phyloP scores from a whole-genome alignment of 345 rosid genomes.

The Erucastrum elatum region DNA sequence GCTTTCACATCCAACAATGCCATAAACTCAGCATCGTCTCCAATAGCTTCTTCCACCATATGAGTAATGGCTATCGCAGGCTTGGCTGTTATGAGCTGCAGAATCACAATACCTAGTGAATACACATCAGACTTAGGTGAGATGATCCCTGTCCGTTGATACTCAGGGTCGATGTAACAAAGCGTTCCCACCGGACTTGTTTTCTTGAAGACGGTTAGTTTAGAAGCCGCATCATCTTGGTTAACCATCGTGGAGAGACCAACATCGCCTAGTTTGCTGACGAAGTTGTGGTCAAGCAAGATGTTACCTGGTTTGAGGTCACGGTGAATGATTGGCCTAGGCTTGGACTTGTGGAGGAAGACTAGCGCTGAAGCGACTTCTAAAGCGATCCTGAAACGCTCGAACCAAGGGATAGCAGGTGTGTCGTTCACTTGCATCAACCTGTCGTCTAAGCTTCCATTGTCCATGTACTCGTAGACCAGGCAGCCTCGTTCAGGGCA shows the following conservation, averaged over 20 bases:
- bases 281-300: constrained; percentile 70
- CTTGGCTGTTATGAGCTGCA: constrained; percentile 78
- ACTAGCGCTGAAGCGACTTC: constrained; percentile 86
- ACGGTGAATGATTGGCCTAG: constrained; percentile 78
- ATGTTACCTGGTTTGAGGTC: constrained; percentile 93
- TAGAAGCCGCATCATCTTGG: constrained; percentile 47
- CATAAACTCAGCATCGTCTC: constrained; percentile 43
- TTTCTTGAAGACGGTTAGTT: constrained; percentile 47
- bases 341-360: constrained; percentile 83
- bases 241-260: constrained; percentile 72
- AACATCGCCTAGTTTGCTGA: constrained; percentile 91
- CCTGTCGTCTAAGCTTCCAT: constrained; percentile 43
- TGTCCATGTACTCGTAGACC: constrained; percentile 65
- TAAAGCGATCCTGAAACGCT: constrained; percentile 80
- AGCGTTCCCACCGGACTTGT: constrained; percentile 81
- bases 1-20: constrained; percentile 62
- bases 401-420: constrained; percentile 81
- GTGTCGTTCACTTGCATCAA: constrained; percentile 47
- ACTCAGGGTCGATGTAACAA: constrained; percentile 91
- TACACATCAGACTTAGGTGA: constrained; percentile 84
- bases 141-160: constrained; percentile 75
- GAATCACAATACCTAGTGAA: constrained; percentile 75
- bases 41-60: constrained; percentile 64
- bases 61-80: constrained; percentile 72
- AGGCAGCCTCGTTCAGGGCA: constrained; percentile 78